Conservation (phyloP, 2,329 filamentous ascomycete genomes). For the Diaporthe batatas region DNA sequence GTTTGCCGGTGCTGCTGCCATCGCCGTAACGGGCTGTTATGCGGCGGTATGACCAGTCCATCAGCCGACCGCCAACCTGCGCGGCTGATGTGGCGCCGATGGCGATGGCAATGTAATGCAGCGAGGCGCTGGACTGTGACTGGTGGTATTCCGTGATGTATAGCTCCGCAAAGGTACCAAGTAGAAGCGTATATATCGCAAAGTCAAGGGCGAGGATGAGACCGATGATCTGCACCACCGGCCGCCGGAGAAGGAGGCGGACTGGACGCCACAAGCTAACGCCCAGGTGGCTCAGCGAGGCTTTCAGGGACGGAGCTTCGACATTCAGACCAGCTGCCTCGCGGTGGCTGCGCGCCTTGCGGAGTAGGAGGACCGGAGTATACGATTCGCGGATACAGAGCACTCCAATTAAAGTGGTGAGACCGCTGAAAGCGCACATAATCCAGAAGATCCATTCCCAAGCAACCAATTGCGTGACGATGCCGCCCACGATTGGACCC, state of each 20-base stretch:
- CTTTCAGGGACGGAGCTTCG: neutral
- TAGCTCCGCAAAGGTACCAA: slow-evolving; percentile 66
- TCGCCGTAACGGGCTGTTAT: slow-evolving; percentile 44
- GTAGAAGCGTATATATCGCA: slow-evolving; percentile 67
- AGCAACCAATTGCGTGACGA: slow-evolving; percentile 52
- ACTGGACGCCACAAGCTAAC: slow-evolving; percentile 56
- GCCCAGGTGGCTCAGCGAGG: slow-evolving; percentile 46
- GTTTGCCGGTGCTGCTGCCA: slow-evolving; percentile 37
- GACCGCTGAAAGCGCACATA: slow-evolving; percentile 53
- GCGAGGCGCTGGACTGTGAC: slow-evolving; percentile 59
- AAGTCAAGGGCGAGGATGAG: slow-evolving; percentile 65
- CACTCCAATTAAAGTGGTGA: slow-evolving; percentile 53
- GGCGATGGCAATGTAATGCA: slow-evolving; percentile 67
- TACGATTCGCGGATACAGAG: slow-evolving; percentile 57
- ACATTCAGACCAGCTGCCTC: slow-evolving; percentile 34
- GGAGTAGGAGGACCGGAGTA: slow-evolving; percentile 48
- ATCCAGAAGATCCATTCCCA: slow-evolving; percentile 63
- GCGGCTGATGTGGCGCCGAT: slow-evolving; percentile 68
- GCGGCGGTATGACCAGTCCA: slow-evolving; percentile 45
- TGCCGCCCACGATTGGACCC: slow-evolving; percentile 59
- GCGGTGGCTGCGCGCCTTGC: neutral
- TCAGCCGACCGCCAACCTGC: slow-evolving; percentile 51
- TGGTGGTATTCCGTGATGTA: slow-evolving; percentile 63
- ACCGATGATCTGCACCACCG: slow-evolving; percentile 63
- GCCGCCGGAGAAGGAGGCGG: slow-evolving; percentile 63